phyloP scores from a whole-genome alignment of 2,329 filamentous ascomycete genomes.

The Neodidymelliopsis sp. region DNA sequence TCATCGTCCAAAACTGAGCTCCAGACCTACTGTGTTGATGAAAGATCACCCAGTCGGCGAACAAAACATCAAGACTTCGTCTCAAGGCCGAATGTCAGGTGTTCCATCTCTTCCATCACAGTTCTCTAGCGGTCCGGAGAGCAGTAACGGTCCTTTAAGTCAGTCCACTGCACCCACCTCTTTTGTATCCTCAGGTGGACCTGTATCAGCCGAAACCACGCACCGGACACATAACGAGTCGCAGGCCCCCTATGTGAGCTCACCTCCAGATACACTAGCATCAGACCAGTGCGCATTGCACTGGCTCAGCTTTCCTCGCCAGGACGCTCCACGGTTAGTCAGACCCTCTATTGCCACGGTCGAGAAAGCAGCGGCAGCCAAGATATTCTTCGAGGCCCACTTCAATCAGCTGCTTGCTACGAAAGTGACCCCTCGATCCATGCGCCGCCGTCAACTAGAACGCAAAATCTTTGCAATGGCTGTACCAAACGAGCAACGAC shows the following conservation, averaged over 20 bases:
- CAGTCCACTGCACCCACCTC: slow-evolving; percentile 48
- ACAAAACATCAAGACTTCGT: slow-evolving; percentile 1
- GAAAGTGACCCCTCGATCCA: slow-evolving; percentile 63
- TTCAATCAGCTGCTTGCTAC: slow-evolving; percentile 73
- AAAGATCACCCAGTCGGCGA: slow-evolving; percentile 11
- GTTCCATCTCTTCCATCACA: slow-evolving; percentile 35
- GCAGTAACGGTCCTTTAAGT: slow-evolving; percentile 37
- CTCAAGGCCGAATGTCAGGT: slow-evolving; percentile 11
- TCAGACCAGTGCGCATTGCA: slow-evolving; percentile 26
- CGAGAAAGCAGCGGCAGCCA: slow-evolving; percentile 80
- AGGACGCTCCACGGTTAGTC: slow-evolving; percentile 40
- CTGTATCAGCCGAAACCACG: slow-evolving; percentile 39
- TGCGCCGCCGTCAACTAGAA: slow-evolving; percentile 70
- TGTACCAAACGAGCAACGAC: slow-evolving; percentile 63
- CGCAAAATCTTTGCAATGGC: slow-evolving; percentile 66
- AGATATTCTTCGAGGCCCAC: slow-evolving; percentile 84
- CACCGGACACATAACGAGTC: slow-evolving; percentile 29
- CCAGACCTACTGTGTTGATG: slow-evolving; percentile 36
- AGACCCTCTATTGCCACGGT: slow-evolving; percentile 66
- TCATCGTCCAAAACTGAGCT: slow-evolving; percentile 39
- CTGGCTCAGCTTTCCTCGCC: slow-evolving; percentile 44
- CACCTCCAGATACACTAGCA: slow-evolving; percentile 23
- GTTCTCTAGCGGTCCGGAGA: slow-evolving; percentile 35
- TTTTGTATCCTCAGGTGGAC: slow-evolving; percentile 41
- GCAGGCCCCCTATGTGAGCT: slow-evolving; percentile 22